Base-by-base conservation (phyloP, 2,329 filamentous ascomycete genomes). In the Venturiaceae sp. region DNA sequence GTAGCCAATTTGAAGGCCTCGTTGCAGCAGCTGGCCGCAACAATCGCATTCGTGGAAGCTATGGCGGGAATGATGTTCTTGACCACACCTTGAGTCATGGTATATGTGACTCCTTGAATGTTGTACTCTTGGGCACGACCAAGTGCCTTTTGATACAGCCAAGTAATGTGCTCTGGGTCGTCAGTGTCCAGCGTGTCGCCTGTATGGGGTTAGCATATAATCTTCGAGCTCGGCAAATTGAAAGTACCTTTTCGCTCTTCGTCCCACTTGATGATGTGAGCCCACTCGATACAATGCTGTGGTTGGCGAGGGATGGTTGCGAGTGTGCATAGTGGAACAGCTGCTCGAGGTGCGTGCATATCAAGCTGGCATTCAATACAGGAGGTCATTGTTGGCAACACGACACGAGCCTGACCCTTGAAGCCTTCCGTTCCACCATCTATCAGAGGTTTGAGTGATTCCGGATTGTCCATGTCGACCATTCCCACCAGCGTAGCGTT, bases 1-100 rank as follows among this genome's bases (percentile, higher is more conserved):
- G 90, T 95, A 44, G 87, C 88, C 62, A 99, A 89, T 75, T 99
- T 99, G 75, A 97, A 85, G 1, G 92, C 92, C 73, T 99, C 94
- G 64, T 96, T 97, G 73, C 94, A 97, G 73, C 92, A 97, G 56
- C 89, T 87, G 1, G 92, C 94, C 1, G 94, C 94, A 63, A 99
- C 88, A 66, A 99, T 94, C 59, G 94, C 92, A 70, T 99, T 99
- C 6, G 94, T 99, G 1, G 91, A 96, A 19, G 94, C 94, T 67
- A 99, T 99, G 30, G 94, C 95, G 0, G 94, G 94, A 62, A 99
- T 99, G 72, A 99, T 99, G 74, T 99, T 99, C 75, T 99, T 99
- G 66, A 99, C 90, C 2, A 97, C 95, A 59, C 94, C 95, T 71
- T 99, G 94, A 0, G 95, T 96, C 72, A 96, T 85, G 5, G 89